phyloP scores from a whole-genome alignment of 257 asterid species.

The Misopates orontium region DNA sequence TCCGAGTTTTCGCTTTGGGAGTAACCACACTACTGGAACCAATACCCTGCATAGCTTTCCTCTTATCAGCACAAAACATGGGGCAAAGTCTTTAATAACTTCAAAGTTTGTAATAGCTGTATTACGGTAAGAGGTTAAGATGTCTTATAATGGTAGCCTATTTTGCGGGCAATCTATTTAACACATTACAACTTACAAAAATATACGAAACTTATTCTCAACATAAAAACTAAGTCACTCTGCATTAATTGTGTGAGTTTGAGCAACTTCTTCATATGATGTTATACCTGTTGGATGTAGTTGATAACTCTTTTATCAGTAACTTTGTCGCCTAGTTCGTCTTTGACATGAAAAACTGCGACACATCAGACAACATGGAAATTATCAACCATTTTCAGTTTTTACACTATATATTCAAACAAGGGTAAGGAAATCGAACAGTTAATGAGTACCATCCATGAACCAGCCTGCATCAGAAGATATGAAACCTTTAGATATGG shows the following conservation, averaged over 20 bases:
- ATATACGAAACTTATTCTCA: too few species aligned
- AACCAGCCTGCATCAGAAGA: slow-evolving; percentile 83
- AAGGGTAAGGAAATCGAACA: neutral
- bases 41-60: slow-evolving; percentile 43
- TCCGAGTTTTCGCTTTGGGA: slow-evolving; percentile 27
- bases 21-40: slow-evolving; percentile 32
- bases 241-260: too few species aligned
- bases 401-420: too few species aligned
- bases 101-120: too few species aligned
- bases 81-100: neutral
- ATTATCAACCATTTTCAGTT: neutral
- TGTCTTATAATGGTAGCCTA: too few species aligned
- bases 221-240: too few species aligned
- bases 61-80: slow-evolving; percentile 3
- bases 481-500: slow-evolving; percentile 65
- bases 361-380: neutral
- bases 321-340: slow-evolving; percentile 60
- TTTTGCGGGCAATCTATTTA: too few species aligned
- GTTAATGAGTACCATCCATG: slow-evolving; percentile 62
- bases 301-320: slow-evolving; percentile 61
- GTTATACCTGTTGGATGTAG: slow-evolving; percentile 60
- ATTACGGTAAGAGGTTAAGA: too few species aligned
- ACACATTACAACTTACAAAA: too few species aligned
- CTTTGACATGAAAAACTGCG: slow-evolving; percentile 75
- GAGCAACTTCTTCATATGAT: too few species aligned